phyloP scores from a whole-genome alignment of 306 rosid genomes.

The Gastrolobium bilobum region DNA sequence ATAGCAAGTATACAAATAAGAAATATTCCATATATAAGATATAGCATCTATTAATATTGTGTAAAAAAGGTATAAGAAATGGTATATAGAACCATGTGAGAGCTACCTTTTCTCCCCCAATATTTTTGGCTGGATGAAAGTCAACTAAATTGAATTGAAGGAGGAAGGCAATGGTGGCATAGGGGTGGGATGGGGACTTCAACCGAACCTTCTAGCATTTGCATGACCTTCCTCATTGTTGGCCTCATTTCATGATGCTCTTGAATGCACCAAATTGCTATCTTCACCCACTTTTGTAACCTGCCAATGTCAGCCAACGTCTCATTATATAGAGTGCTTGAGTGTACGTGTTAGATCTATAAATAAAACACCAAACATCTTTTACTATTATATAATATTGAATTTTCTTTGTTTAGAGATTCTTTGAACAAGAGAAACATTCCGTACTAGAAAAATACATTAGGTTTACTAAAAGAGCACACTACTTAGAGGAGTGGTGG shows the following conservation, averaged over 20 bases:
- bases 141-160: slow-evolving; percentile 15
- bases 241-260: slow-evolving; percentile 55
- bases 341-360: no score
- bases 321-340: no score
- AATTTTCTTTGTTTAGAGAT: no score
- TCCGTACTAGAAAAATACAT: no score
- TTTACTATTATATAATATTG: no score
- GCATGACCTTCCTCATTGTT: slow-evolving; percentile 53
- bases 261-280: slow-evolving; percentile 61
- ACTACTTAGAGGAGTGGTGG: no score
- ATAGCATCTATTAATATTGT: neutral
- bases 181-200: slow-evolving; percentile 55
- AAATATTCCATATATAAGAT: neutral
- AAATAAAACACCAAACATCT: no score
- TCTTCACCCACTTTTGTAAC: slow-evolving; percentile 50
- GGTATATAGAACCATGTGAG: neutral
- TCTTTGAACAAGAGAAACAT: no score
- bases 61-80: neutral
- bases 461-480: no score
- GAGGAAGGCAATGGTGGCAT: slow-evolving; percentile 51
- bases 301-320: slow-evolving; percentile 39
- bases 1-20: neutral
- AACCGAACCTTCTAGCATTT: slow-evolving; percentile 56
- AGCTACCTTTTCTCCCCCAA: neutral
- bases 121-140: neutral